phyloP scores from a whole-genome alignment of 2,329 filamentous ascomycete genomes.

The Fusarium compactum region DNA sequence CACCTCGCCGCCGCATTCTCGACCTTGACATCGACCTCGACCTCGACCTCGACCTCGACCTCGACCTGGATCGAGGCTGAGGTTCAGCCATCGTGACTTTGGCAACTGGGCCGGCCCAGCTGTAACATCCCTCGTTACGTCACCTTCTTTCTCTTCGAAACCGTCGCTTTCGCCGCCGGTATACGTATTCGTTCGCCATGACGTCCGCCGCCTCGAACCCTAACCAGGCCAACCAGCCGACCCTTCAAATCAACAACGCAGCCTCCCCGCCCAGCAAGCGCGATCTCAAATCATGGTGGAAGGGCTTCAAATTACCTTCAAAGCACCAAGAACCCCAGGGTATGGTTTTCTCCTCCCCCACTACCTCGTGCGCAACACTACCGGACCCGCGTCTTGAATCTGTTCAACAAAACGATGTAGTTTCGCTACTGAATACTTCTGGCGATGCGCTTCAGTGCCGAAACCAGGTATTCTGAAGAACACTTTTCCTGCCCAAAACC shows the following conservation, averaged over 20 bases:
- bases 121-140: slow-evolving; percentile 38
- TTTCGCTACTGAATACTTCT: not conserved
- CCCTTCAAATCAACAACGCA: slow-evolving; percentile 54
- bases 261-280: slow-evolving; percentile 84
- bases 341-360: slow-evolving; percentile 50
- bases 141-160: slow-evolving; percentile 19
- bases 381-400: slow-evolving; percentile 2
- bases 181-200: slow-evolving; percentile 48
- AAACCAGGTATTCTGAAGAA: not conserved
- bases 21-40: slow-evolving; percentile 29
- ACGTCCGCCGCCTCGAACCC: slow-evolving; percentile 53
- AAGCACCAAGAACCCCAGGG: slow-evolving; percentile 68
- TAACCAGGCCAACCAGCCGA: slow-evolving; percentile 50
- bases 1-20: slow-evolving; percentile 32
- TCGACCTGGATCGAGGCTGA: slow-evolving; percentile 36
- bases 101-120: slow-evolving; percentile 48
- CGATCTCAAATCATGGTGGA: slow-evolving; percentile 97
- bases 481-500: not conserved
- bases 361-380: slow-evolving; percentile 15
- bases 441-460: slow-evolving; percentile 7
- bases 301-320: slow-evolving; percentile 82
- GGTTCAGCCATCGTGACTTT: slow-evolving; percentile 43
- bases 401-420: slow-evolving; percentile 4
- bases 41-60: slow-evolving; percentile 30
- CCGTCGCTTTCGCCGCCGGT: slow-evolving; percentile 12